phyloP scores from a whole-genome alignment of 306 rosid species.

The Canavalia ensiformis region DNA sequence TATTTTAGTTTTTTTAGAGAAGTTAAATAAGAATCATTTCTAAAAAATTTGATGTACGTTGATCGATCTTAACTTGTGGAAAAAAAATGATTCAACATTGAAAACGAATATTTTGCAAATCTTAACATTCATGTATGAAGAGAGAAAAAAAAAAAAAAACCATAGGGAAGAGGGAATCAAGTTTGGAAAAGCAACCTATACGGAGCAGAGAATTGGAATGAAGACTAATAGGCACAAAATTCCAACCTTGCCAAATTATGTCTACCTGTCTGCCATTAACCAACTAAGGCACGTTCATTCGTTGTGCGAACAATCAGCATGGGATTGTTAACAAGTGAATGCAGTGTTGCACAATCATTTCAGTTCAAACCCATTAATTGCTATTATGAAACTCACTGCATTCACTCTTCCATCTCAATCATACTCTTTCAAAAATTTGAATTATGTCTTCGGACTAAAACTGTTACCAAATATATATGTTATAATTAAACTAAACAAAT shows the following conservation, averaged over 20 bases:
- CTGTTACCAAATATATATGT: too few species aligned
- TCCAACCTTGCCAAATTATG: constrained; percentile 33
- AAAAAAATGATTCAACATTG: too few species aligned
- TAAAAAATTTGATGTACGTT: too few species aligned
- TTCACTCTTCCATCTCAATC: constrained; percentile 21
- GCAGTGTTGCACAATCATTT: not conserved
- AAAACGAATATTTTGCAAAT: too few species aligned
- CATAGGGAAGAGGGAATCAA: not conserved
- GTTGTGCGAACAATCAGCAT: not conserved
- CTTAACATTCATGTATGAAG: too few species aligned
- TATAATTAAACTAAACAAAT: too few species aligned
- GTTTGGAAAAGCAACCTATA: not conserved
- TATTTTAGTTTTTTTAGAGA: too few species aligned
- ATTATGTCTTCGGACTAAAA: too few species aligned
- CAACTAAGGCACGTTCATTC: not conserved
- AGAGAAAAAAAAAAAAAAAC: too few species aligned
- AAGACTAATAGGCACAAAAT: not conserved
- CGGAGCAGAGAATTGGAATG: not conserved
- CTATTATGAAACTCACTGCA: constrained; percentile 10
- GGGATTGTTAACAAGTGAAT: not conserved
- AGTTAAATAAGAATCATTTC: too few species aligned
- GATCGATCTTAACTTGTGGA: too few species aligned
- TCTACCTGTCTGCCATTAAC: constrained; percentile 27
- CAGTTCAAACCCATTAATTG: not conserved
- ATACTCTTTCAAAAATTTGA: not conserved